Conservation (phyloP, 768 basidiomycete species). For the Boletus rex-veris region DNA sequence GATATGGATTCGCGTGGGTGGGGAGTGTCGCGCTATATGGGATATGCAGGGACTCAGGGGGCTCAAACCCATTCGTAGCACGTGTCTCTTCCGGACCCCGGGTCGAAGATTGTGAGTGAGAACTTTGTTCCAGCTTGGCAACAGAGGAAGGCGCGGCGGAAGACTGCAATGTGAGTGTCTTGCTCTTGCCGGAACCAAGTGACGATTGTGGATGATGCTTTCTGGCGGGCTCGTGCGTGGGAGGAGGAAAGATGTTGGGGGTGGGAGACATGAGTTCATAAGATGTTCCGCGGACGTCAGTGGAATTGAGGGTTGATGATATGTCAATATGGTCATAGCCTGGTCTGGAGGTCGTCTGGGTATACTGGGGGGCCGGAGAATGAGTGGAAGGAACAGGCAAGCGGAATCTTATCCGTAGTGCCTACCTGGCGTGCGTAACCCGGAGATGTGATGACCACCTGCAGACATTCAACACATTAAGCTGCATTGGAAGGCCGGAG, state of each 20-base stretch:
- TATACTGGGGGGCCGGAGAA: constrained; percentile 17
- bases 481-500: not conserved
- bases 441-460: constrained; percentile 67
- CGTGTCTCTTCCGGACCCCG: constrained; percentile 20
- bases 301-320: constrained; percentile 18
- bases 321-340: constrained; percentile 19
- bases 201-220: constrained; percentile 20
- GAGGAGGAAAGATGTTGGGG: constrained; percentile 5
- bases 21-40: constrained; percentile 3
- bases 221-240: constrained; percentile 12
- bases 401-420: constrained; percentile 2
- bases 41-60: constrained; percentile 9
- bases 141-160: constrained; percentile 11
- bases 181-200: constrained; percentile 20
- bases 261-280: constrained; percentile 27
- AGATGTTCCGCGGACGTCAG: constrained; percentile 28
- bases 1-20: constrained; percentile 10
- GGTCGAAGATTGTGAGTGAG: constrained; percentile 18
- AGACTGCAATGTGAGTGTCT: constrained; percentile 5
- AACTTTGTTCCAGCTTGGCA: constrained; percentile 10
- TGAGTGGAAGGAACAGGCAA: constrained; percentile 2
- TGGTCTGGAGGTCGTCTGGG: constrained; percentile 20
- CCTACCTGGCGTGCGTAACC: constrained; percentile 67
- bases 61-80: constrained; percentile 2
- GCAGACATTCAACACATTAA: not conserved